Evolutionary conservation across 495 filamentous ascomycete genomes (phyloP).

Genomic region (Podospora comata): DNA sequence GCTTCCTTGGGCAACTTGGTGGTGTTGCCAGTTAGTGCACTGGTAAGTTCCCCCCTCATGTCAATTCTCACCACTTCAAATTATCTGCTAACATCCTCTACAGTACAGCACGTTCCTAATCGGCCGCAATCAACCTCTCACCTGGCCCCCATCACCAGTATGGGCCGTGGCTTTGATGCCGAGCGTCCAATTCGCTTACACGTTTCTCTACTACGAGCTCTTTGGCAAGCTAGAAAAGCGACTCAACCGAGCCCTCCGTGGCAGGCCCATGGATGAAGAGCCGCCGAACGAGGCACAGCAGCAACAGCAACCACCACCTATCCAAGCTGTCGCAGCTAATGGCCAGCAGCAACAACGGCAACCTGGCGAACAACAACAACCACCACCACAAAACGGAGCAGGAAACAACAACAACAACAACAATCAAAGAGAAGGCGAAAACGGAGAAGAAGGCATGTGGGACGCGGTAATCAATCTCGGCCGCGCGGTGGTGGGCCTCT

Average conservation of each 20-base stretch:
- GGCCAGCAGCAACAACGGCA: not conserved
- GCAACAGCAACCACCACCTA: not conserved
- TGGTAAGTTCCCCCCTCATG: constrained; percentile 28
- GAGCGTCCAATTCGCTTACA: constrained; percentile 64
- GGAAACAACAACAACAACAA: not conserved
- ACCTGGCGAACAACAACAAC: not conserved
- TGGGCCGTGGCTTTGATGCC: constrained; percentile 68
- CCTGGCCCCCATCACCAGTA: constrained; percentile 73
- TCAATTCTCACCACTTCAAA: too few species aligned
- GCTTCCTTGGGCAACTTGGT: constrained; percentile 31
- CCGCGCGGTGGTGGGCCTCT: constrained; percentile 14
- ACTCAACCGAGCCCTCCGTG: constrained; percentile 47
- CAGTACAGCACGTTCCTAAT: not conserved
- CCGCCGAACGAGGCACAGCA: not conserved
- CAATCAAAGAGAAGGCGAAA: not conserved
- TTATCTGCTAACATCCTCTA: not conserved
- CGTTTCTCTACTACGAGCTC: constrained; percentile 59
- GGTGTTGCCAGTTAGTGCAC: constrained; percentile 33
- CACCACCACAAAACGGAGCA: too few species aligned
- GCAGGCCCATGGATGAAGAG: constrained; percentile 24
- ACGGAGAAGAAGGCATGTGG: constrained; percentile 16
- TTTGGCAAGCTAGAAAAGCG: constrained; percentile 60
- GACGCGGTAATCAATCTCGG: constrained; percentile 18
- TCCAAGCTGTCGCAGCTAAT: not conserved
- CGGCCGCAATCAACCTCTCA: constrained; percentile 16